Evolutionary conservation across 768 basidiomycete genomes (phyloP), one percentile per base, ranked within the genome.

Genomic region (Pilatotrama ljubarskyi): DNA sequence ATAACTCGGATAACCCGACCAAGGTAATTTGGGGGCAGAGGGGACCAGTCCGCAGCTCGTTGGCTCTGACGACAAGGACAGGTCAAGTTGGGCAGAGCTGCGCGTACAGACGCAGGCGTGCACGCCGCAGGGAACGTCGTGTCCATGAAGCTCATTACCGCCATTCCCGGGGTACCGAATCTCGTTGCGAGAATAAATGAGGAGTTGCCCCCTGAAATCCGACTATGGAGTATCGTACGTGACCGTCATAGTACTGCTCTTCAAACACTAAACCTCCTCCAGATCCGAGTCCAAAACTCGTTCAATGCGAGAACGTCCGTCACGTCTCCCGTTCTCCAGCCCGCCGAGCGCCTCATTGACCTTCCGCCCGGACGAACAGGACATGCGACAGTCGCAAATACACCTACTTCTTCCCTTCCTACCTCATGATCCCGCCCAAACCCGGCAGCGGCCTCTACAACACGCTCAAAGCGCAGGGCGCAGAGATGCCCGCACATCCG

Each of bases 91-190:
- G 86, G 84, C 20, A 85, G 97, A 29, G 93, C 96, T 8, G 97
- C 97, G 18, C 81, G 97, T 9, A 99, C 97, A 1, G 97, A 99
- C 72, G 92, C 95, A 1, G 97, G 97, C 24, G 97, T 99, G 7
- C 95, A 97, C 70, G 97, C 97, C 13, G 95, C 95, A 22, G 91
- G 95, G 10, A 99, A 99, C 71, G 76, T 95, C 26, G 90, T 98
- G 2, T 90, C 92, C 24, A 80, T 97, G 68, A 97, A 97, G 74
- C 82, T 96, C 81, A 97, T 97, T 68, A 80, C 84, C 22, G 73
- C 77, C 18, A 82, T 93, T 11, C 91, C 93, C 2, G 89, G 83
- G 13, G 80, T 90, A 5, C 76, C 79, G 14, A 86, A 93, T 64
- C 76, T 95, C 62, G 82, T 90, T 0, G 78, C 79, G 5, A 82